Conservation (phyloP, 2,329 filamentous ascomycete genomes). For the Grosmannia huntii region DNA sequence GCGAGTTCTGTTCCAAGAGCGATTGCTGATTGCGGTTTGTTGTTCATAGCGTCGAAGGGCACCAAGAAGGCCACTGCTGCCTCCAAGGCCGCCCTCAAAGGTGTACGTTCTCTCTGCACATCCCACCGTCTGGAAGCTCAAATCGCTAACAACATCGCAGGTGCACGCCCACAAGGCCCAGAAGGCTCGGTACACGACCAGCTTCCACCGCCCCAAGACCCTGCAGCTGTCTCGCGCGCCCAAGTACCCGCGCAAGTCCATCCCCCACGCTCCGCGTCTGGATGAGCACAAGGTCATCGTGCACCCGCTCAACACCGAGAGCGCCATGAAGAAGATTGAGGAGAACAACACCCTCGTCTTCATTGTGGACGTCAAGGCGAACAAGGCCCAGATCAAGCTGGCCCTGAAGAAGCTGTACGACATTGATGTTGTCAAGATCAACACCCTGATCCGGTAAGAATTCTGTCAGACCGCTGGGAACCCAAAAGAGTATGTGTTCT, state of each 20-base stretch:
- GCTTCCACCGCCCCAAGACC: slow-evolving; percentile 97
- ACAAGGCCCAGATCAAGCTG: slow-evolving; percentile 99
- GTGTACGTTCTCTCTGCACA: slow-evolving; percentile 52
- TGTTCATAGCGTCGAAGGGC: slow-evolving; percentile 45
- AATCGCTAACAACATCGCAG: slow-evolving; percentile 17
- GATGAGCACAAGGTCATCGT: slow-evolving; percentile 97
- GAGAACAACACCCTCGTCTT: slow-evolving; percentile 99
- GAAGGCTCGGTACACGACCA: slow-evolving; percentile 86
- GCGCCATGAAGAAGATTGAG: slow-evolving; percentile 99
- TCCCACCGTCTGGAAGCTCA: background rate
- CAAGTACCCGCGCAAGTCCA: slow-evolving; percentile 94
- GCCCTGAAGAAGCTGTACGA: slow-evolving; percentile 99
- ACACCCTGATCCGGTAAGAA: slow-evolving; percentile 91
- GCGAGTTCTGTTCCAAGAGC: slow-evolving; percentile 56
- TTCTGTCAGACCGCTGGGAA: background rate
- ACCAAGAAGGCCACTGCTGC: slow-evolving; percentile 84
- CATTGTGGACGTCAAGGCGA: slow-evolving; percentile 93
- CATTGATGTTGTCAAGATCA: slow-evolving; percentile 97
- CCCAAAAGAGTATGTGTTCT: background rate
- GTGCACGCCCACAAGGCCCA: slow-evolving; percentile 63
- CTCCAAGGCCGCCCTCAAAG: slow-evolving; percentile 91
- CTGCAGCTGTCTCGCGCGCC: slow-evolving; percentile 79
- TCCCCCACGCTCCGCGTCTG: slow-evolving; percentile 79
- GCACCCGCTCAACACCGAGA: slow-evolving; percentile 98
- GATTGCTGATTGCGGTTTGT: slow-evolving; percentile 55